Conservation (phyloP, 2,329 filamentous ascomycete genomes). For the Epichloe scottii region DNA sequence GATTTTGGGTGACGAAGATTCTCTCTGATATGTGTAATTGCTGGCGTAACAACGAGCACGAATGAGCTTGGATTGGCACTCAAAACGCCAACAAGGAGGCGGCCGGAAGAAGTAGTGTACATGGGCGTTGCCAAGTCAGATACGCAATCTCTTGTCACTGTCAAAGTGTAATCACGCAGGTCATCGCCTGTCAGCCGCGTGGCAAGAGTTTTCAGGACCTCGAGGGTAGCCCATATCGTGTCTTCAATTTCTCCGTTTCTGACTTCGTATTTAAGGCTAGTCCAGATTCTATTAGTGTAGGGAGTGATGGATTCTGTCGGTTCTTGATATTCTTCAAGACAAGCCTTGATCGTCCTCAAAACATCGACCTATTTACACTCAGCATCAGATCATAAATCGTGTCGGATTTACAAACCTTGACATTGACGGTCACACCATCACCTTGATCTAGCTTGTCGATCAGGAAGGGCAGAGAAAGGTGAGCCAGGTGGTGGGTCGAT, state of each 20-base stretch:
- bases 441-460: slow-evolving; percentile 46
- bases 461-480: slow-evolving; percentile 38
- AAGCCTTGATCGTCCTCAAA: slow-evolving; percentile 41
- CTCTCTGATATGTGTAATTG: slow-evolving; percentile 35
- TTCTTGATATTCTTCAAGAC: slow-evolving; percentile 35
- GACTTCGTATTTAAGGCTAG: slow-evolving; percentile 50
- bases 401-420: slow-evolving; percentile 30
- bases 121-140: slow-evolving; percentile 40
- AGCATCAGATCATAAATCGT: slow-evolving; percentile 2
- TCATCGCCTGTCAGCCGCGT: slow-evolving; percentile 30
- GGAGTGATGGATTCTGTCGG: slow-evolving; percentile 35
- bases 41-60: slow-evolving; percentile 31
- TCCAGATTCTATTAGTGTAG: slow-evolving; percentile 40
- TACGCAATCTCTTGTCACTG: slow-evolving; percentile 39
- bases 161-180: slow-evolving; percentile 32
- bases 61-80: slow-evolving; percentile 37
- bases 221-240: slow-evolving; percentile 42
- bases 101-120: slow-evolving; percentile 39
- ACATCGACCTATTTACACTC: slow-evolving; percentile 34
- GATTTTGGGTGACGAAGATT: slow-evolving; percentile 39
- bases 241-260: slow-evolving; percentile 48
- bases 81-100: slow-evolving; percentile 37
- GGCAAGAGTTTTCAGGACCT: slow-evolving; percentile 38
- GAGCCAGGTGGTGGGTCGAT: slow-evolving; percentile 33
- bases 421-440: slow-evolving; percentile 43